Conservation (phyloP, 2,329 filamentous ascomycete genomes). For the Sclerotinia minor region DNA sequence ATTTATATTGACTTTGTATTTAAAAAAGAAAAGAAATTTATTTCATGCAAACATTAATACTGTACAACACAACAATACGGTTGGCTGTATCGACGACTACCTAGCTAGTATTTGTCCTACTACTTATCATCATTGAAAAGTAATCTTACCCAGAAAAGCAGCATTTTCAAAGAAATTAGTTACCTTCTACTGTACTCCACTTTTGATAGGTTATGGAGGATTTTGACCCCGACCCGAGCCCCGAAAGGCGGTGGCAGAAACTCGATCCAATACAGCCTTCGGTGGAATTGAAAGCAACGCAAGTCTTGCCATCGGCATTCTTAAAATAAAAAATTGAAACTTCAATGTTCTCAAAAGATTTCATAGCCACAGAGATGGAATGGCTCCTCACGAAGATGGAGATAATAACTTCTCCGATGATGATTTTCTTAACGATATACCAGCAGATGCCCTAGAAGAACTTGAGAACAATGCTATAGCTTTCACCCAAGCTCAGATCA, state of each 20-base stretch:
- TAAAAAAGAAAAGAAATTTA: neutral
- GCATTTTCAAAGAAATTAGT: conserved; percentile 11
- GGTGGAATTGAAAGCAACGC: neutral
- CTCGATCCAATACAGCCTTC: neutral
- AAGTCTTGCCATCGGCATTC: neutral
- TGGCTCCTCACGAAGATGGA: conserved; percentile 42
- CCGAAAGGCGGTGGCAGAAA: conserved; percentile 26
- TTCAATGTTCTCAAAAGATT: conserved; percentile 13
- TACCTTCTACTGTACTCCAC: neutral
- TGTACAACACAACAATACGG: too few relatives aligned
- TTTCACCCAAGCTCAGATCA: conserved; percentile 47
- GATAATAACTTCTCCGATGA: conserved; percentile 66
- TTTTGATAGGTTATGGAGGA: neutral
- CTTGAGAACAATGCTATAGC: conserved; percentile 65
- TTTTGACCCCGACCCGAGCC: conserved; percentile 14
- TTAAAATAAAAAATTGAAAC: neutral
- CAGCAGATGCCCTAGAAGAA: conserved; percentile 58
- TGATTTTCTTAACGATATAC: conserved; percentile 62
- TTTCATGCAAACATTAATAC: neutral
- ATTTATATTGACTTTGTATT: neutral
- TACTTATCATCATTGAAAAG: neutral
- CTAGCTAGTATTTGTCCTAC: too few relatives aligned
- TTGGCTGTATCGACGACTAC: too few relatives aligned
- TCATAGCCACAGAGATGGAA: conserved; percentile 42
- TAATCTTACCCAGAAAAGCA: neutral